Base-by-base conservation (phyloP, 1,284 basidiomycete species). In the Lentinula novae-zelandiae region DNA sequence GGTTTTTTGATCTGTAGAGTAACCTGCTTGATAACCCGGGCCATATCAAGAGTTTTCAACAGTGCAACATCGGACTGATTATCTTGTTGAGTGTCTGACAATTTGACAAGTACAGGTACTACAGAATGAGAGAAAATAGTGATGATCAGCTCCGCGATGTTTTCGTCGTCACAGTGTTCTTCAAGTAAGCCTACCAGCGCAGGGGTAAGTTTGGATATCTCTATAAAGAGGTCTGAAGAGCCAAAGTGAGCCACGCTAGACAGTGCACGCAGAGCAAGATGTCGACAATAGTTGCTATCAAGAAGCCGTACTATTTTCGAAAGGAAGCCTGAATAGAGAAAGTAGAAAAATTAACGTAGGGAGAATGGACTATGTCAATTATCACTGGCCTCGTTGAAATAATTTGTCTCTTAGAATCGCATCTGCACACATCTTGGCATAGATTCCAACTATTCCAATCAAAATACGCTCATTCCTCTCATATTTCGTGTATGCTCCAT, bases 191-290 rank as follows among this genome's bases (percentile, higher is more conserved):
- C 74, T 13, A 81, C 60, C 7, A 88, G 71, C 0, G 65, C 67
- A 1, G 73, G 67, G 5, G 72, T 73, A 0, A 75, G 68, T 38
- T 75, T 75, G 0, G 85, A 81, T 53, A 89, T 82, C 60, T 82
- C 79, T 39, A 73, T 68, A 53, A 81, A 79, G 20, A 82, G 76
- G 22, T 76, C 72, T 6, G 69, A 60, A 7, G 85, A 85, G 2
- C 85, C 84, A 60, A 87, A 85, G 63, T 85, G 86, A 0, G 86
- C 87, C 10, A 87, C 77, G 34, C 79, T 82, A 0, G 76, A 77
- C 13, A 89, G 71, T 0, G 84, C 78, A 36, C 81, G 80, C 3
- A 89, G 73, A 5, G 79, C 82, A 57, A 87, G 72, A 64, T 81
- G 76, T 0, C 81, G 77, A 20, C 9, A 27, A 27, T 27, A 27